phyloP scores from a whole-genome alignment of 192 early-diverging fungal species.

The Coemansia sp. region DNA sequence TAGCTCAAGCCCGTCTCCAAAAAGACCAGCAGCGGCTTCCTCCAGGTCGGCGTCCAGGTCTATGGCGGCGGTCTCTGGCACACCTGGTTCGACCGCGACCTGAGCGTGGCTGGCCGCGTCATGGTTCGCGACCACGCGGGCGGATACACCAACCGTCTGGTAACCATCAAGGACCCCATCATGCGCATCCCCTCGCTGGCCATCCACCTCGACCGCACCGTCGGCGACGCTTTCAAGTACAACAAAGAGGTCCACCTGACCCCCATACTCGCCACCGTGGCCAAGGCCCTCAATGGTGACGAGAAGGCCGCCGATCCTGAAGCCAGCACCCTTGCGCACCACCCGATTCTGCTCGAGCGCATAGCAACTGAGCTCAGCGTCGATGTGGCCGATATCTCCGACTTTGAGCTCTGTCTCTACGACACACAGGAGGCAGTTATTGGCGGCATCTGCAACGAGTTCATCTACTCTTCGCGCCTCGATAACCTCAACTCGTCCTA shows the following conservation, averaged over 20 bases:
- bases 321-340: constrained; percentile 55
- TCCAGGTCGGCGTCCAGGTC: constrained; percentile 85
- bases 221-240: constrained; percentile 81
- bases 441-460: constrained; percentile 90
- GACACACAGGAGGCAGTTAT: constrained; percentile 89
- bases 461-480: constrained; percentile 86
- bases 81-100: constrained; percentile 99
- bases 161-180: constrained; percentile 81
- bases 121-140: constrained; percentile 71
- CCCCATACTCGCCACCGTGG: constrained; percentile 77
- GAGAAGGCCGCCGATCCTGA: background rate
- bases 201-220: constrained; percentile 88
- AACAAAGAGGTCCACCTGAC: constrained; percentile 94
- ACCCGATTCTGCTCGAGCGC: constrained; percentile 73
- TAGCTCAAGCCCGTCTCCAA: constrained; percentile 94
- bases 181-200: constrained; percentile 95
- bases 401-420: constrained; percentile 97
- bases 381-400: constrained; percentile 68
- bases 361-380: constrained; percentile 69
- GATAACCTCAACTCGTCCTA: constrained; percentile 98
- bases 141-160: constrained; percentile 69
- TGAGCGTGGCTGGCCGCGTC: constrained; percentile 91
- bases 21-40: constrained; percentile 79
- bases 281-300: constrained; percentile 52
- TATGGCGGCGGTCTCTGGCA: constrained; percentile 99